Evolutionary conservation across 2,329 filamentous ascomycete species (phyloP).

Genomic region (Botryosphaeria dothidea): DNA sequence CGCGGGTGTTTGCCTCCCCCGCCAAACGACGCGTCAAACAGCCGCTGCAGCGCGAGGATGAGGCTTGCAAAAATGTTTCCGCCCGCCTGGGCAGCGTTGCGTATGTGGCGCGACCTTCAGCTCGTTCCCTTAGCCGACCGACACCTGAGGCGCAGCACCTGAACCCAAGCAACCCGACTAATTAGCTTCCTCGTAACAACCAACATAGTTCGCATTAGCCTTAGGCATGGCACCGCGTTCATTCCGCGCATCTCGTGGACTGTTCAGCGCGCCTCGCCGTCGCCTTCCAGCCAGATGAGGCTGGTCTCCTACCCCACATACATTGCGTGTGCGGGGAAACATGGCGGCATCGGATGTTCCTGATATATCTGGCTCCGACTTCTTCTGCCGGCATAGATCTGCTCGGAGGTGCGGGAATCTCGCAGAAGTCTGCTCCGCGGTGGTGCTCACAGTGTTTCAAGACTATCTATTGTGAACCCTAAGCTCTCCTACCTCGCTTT

Average conservation of each 20-base stretch:
- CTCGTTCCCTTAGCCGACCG: neutral
- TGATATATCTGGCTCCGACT: neutral
- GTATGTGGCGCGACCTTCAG: neutral
- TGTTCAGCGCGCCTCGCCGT: neutral
- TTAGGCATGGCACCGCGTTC: neutral
- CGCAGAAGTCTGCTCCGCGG: no score
- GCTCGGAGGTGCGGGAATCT: no score
- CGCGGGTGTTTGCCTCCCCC: neutral
- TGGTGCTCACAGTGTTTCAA: no score
- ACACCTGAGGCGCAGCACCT: neutral
- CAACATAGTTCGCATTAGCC: neutral
- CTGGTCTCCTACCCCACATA: neutral
- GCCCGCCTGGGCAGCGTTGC: neutral
- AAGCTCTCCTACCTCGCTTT: neutral
- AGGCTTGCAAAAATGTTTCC: neutral
- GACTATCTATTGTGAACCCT: no score
- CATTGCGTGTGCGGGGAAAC: constrained; percentile 4
- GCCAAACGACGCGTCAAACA: neutral
- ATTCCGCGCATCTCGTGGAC: neutral
- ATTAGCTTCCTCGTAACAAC: neutral
- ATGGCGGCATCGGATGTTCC: neutral
- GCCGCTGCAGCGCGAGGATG: neutral
- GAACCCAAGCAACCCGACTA: neutral
- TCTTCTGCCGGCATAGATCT: neutral
- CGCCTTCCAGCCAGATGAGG: neutral